A percentile compares a stretch with the other conserved stretches of the same genome.
phyloP scores from a whole-genome alignment of 225 moss, liverwort and hornwort genomes.

The Pseudisothecium myosuroides region DNA sequence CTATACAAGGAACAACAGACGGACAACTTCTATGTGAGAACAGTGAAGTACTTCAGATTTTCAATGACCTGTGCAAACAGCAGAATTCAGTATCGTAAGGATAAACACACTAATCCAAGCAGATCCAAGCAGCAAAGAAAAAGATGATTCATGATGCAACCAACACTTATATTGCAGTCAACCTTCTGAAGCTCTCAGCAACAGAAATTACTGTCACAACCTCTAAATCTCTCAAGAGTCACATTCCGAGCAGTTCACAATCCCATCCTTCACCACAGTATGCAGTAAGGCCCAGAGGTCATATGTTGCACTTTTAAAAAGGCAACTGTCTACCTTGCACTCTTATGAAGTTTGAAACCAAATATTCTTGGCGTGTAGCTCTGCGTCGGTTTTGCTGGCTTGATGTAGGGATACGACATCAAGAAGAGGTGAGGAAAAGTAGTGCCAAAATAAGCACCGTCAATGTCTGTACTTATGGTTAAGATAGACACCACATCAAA shows the following conservation, averaged over 20 bases:
- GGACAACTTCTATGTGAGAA: background rate
- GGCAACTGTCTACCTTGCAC: constrained; percentile 58
- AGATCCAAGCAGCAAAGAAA: background rate
- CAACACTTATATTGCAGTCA: background rate
- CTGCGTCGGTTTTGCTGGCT: constrained; percentile 86
- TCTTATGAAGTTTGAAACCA: constrained; percentile 94
- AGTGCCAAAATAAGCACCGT: constrained; percentile 95
- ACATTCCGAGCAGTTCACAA: background rate
- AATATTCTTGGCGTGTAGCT: constrained; percentile 93
- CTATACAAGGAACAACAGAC: background rate
- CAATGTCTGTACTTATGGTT: constrained; percentile 65
- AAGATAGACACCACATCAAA: background rate
- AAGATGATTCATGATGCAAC: background rate
- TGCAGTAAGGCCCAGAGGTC: background rate
- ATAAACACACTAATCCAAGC: background rate
- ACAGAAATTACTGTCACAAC: background rate
- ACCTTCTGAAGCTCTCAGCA: background rate
- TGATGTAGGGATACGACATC: constrained; percentile 96
- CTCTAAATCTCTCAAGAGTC: constrained; percentile 1
- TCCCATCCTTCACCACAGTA: background rate
- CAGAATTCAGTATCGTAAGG: background rate
- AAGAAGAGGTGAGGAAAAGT: constrained; percentile 96
- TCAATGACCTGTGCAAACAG: background rate
- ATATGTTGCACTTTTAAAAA: background rate
- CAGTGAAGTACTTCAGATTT: background rate